Evolutionary conservation across 73 alveolate species (phyloP).

Genomic region (Diophrys sp.): DNA sequence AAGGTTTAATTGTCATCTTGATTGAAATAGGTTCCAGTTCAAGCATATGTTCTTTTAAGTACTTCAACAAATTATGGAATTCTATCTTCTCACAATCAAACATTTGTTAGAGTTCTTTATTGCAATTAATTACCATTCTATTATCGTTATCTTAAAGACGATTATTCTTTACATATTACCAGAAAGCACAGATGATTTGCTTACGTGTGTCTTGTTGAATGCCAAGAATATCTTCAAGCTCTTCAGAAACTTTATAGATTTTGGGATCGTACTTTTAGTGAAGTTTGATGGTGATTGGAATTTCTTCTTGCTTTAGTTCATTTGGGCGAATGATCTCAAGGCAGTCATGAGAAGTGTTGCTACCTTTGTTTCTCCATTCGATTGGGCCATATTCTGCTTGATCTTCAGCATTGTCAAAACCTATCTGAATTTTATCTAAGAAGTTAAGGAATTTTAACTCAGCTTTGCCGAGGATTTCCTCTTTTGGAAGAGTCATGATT

Average conservation of each 20-base stretch:
- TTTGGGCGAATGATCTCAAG: conserved; percentile 15
- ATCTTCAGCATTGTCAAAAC: conserved; percentile 36
- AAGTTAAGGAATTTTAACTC: conserved; percentile 30
- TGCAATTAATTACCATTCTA: conserved; percentile 47
- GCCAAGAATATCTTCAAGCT: conserved; percentile 30
- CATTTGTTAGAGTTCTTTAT: conserved; percentile 50
- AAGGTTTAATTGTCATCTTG: conserved; percentile 4
- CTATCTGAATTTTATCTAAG: conserved; percentile 43
- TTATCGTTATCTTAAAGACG: conserved; percentile 59
- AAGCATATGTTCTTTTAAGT: conserved; percentile 41
- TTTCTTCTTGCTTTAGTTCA: conserved; percentile 1
- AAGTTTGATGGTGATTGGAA: conserved; percentile 29
- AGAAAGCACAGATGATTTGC: conserved; percentile 48
- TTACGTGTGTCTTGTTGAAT: conserved; percentile 49
- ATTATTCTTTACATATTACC: conserved; percentile 58
- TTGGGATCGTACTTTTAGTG: conserved; percentile 50
- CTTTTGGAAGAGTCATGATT: conserved; percentile 21
- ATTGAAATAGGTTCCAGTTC: conserved; percentile 45
- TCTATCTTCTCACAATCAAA: conserved; percentile 54
- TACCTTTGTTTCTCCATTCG: conserved; percentile 36
- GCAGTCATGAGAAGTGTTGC: conserved; percentile 10
- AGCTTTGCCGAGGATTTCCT: conserved; percentile 4
- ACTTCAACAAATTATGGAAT: conserved; percentile 26
- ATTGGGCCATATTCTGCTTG: conserved; percentile 28
- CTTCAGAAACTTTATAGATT: conserved; percentile 34